Conservation (phyloP, 768 basidiomycete species). For the Mycena belliarum region DNA sequence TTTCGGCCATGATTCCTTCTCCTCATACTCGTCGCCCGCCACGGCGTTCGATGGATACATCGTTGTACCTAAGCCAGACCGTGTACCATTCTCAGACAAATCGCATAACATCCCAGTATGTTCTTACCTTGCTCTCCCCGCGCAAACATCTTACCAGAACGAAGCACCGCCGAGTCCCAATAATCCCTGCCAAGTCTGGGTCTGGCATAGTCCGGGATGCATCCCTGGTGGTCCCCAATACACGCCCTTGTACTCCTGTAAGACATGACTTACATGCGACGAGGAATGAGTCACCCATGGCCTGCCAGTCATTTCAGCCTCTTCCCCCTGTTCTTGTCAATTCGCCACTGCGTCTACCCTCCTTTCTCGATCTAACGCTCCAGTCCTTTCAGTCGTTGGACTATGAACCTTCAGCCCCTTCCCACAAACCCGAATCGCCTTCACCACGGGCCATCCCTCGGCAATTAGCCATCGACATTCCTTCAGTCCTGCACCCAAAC, state of each 20-base stretch:
- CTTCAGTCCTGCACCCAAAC: constrained; percentile 49
- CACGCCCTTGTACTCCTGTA: neutral
- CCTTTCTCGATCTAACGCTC: constrained; percentile 35
- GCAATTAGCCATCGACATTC: constrained; percentile 32
- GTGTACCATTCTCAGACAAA: constrained; percentile 35
- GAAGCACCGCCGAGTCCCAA: constrained; percentile 1
- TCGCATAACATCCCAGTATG: constrained; percentile 28
- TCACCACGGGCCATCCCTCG: constrained; percentile 11
- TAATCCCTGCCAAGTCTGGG: constrained; percentile 7
- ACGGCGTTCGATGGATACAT: constrained; percentile 22
- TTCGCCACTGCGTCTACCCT: constrained; percentile 40
- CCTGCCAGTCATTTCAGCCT: constrained; percentile 24
- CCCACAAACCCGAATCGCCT: constrained; percentile 11
- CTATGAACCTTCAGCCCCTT: constrained; percentile 8
- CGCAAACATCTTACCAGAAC: neutral
- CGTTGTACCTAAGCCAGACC: constrained; percentile 21
- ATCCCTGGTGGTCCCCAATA: neutral
- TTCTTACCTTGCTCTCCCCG: constrained; percentile 2
- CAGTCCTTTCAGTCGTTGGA: constrained; percentile 24
- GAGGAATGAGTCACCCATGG: constrained; percentile 2
- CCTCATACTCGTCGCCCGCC: constrained; percentile 29
- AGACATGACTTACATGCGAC: neutral
- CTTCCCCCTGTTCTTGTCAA: constrained; percentile 28
- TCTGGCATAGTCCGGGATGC: neutral
- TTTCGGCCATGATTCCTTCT: constrained; percentile 25